Conservation (phyloP, 176 grass and related monocot species). For the Paspalum notatum region DNA sequence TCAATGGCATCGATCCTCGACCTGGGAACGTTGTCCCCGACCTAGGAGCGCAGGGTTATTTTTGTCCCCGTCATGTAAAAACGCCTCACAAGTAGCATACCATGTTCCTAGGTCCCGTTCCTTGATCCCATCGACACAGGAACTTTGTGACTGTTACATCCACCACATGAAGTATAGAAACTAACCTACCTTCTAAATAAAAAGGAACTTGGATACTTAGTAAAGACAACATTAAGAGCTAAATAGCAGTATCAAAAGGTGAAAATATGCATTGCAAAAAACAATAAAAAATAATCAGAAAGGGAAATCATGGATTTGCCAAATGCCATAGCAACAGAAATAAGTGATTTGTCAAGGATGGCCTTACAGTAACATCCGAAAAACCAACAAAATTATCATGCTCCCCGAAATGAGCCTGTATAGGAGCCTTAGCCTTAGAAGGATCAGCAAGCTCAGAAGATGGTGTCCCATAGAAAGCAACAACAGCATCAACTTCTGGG, state of each 20-base stretch:
- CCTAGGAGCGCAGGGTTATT: too few relatives aligned
- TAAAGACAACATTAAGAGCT: neutral
- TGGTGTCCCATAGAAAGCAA: conserved; percentile 90
- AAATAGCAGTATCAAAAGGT: neutral
- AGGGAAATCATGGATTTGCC: neutral
- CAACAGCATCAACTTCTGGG: conserved; percentile 91
- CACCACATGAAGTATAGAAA: neutral
- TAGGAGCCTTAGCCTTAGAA: conserved; percentile 80
- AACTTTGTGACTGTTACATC: too few relatives aligned
- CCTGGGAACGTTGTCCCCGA: too few relatives aligned
- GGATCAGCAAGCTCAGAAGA: conserved; percentile 81
- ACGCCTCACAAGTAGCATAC: too few relatives aligned
- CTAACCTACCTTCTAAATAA: neutral
- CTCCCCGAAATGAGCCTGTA: conserved; percentile 95
- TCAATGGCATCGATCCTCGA: too few relatives aligned
- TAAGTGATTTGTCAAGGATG: neutral
- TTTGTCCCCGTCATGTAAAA: too few relatives aligned
- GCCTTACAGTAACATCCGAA: conserved; percentile 82
- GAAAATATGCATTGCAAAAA: neutral
- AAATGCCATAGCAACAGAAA: neutral
- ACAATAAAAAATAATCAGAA: neutral
- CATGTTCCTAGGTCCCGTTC: too few relatives aligned
- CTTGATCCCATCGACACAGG: too few relatives aligned
- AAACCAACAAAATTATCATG: conserved; percentile 80
- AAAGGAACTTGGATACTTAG: neutral